Evolutionary conservation across 1,284 basidiomycete species (phyloP), one percentile per base, ranked within the genome.

Genomic region (Pyrrhoderma lamaoense): DNA sequence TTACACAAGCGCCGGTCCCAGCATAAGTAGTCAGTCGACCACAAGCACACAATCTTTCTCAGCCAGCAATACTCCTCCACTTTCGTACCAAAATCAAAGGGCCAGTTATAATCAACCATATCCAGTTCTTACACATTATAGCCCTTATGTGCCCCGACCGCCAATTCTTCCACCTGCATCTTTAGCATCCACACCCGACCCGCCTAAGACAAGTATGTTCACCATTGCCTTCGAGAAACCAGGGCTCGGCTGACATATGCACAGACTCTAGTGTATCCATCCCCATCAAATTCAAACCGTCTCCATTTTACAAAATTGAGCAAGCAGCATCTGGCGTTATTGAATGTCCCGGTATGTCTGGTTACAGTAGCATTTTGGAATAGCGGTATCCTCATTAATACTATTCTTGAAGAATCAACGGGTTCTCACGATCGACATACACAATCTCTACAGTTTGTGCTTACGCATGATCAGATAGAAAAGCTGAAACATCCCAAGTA

Each of bases 271-370:
- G 49, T 19, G 39, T 53, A 19, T 37, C 55, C 18, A 49, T 51
- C 22, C 42, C 54, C 2, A 82, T 92, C 49, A 78, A 76, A 51
- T 93, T 92, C 68, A 87, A 82, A 59, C 72, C 79, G 14, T 90
- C 86, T 0, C 89, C 89, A 0, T 93, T 92, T 64, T 86, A 83
- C 60, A 69, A 68, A 19, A 64, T 88, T 8, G 82, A 88, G 47
- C 80, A 85, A 57, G 61, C 72, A 1, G 76, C 89, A 8, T 84
- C 82, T 9, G 50, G 56, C 19, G 69, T 90, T 18, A 70, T 74
- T 8, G 84, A 89, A 64, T 88, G 89, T 64, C 83, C 83, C 66
- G 88, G 88, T 88, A 58, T 19, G 68, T 58, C 47, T 47, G 45
- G 14, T 40, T 38, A 18, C 43, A 11, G 14, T 34, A 18, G 23